phyloP scores from a whole-genome alignment of 495 filamentous ascomycete genomes.

The Neurospora hispaniola region DNA sequence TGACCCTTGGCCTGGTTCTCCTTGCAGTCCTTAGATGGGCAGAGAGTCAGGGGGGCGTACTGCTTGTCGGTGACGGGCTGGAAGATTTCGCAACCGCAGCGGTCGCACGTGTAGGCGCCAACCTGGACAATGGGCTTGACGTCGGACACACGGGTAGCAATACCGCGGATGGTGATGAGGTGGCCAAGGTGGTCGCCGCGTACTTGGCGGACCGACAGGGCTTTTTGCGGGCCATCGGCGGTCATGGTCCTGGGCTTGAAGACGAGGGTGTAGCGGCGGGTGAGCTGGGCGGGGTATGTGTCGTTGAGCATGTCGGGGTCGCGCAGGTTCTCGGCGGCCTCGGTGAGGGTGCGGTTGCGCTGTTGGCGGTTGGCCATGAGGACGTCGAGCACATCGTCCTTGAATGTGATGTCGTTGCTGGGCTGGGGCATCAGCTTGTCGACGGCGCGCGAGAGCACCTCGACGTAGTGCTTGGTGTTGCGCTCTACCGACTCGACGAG shows the following conservation, averaged over 20 bases:
- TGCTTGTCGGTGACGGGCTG: constrained; percentile 89
- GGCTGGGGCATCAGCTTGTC: constrained; percentile 79
- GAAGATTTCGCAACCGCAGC: constrained; percentile 94
- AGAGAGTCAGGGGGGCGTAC: constrained; percentile 74
- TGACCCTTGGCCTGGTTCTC: constrained; percentile 87
- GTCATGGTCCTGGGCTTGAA: constrained; percentile 82
- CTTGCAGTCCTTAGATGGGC: constrained; percentile 78
- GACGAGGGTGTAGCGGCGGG: constrained; percentile 85
- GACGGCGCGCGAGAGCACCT: constrained; percentile 78
- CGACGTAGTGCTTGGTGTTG: constrained; percentile 93
- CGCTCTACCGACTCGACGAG: constrained; percentile 76
- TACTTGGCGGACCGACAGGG: constrained; percentile 85
- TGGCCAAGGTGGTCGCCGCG: constrained; percentile 84
- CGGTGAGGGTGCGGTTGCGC: constrained; percentile 65
- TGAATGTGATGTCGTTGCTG: constrained; percentile 72
- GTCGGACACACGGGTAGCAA: constrained; percentile 89
- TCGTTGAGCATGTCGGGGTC: constrained; percentile 48
- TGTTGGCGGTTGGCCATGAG: constrained; percentile 85
- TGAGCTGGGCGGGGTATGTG: constrained; percentile 83
- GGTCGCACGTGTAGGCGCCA: constrained; percentile 94
- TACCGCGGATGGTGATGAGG: constrained; percentile 89
- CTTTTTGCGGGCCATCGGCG: constrained; percentile 63
- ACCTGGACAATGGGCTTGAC: constrained; percentile 96
- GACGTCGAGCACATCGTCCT: constrained; percentile 93
- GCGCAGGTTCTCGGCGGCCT: constrained; percentile 55